A percentile compares a stretch with the other conserved stretches of the same genome.
phyloP scores from a whole-genome alignment of 2,329 filamentous ascomycete species.

The Rutstroemia sydowiana region DNA sequence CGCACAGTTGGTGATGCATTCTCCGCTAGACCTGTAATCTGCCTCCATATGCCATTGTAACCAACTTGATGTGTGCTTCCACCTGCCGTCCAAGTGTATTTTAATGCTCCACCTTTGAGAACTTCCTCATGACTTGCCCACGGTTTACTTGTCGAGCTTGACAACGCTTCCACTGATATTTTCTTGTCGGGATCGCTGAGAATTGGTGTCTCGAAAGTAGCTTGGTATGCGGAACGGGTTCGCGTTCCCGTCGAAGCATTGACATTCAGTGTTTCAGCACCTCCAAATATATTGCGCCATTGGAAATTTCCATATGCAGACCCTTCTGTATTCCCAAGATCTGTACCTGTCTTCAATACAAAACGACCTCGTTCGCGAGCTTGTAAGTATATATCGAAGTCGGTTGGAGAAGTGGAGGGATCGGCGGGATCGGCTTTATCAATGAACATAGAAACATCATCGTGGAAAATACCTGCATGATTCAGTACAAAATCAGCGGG shows the following conservation, averaged over 20 bases:
- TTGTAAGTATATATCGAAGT: conserved; percentile 73
- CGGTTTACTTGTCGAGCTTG: conserved; percentile 78
- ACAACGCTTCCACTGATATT: conserved; percentile 70
- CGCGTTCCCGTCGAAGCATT: conserved; percentile 86
- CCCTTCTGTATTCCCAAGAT: conserved; percentile 87
- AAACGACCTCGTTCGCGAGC: conserved; percentile 75
- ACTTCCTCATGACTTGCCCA: conserved; percentile 95
- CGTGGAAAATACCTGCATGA: conserved; percentile 71
- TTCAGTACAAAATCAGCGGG: conserved; percentile 1
- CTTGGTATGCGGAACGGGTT: conserved; percentile 85
- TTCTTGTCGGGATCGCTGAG: conserved; percentile 76
- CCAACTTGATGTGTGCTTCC: conserved; percentile 66
- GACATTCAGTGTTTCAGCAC: conserved; percentile 80
- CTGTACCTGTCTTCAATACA: conserved; percentile 87
- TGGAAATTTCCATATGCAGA: conserved; percentile 84
- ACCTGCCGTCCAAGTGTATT: conserved; percentile 64
- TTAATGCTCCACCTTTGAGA: conserved; percentile 68
- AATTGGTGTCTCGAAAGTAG: conserved; percentile 75
- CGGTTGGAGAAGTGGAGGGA: conserved; percentile 62
- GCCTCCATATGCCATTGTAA: conserved; percentile 79
- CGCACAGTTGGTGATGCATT: conserved; percentile 76
- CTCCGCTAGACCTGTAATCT: conserved; percentile 70
- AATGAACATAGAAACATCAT: conserved; percentile 73
- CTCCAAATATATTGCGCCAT: conserved; percentile 88
- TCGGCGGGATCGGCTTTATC: conserved; percentile 66